These are phyloP conservation scores for Calvatia gigantea DNA, from an alignment of 768 basidiomycete genomes.

Conservation along the genomic window DNA sequence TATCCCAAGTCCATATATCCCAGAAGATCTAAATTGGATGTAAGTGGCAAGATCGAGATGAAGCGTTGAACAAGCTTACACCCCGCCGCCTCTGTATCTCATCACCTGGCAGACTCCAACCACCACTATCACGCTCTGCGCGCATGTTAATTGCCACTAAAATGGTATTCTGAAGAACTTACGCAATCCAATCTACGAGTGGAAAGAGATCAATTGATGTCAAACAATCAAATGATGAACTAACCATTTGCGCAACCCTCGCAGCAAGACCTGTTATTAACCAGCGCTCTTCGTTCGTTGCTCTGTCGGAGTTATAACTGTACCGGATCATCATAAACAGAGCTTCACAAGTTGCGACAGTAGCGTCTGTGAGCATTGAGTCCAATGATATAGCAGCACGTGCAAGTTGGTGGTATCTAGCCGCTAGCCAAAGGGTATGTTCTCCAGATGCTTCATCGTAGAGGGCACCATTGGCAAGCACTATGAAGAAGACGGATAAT, in stretches of 20 bases:
- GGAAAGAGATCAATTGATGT: slow-evolving; percentile 1
- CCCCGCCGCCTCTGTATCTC: slow-evolving; percentile 45
- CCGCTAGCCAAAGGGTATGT: slow-evolving; percentile 15
- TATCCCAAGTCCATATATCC: slow-evolving; percentile 49
- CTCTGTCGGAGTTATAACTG: slow-evolving; percentile 38
- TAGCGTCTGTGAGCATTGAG: slow-evolving; percentile 40
- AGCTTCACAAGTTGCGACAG: slow-evolving; percentile 43
- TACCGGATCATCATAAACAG: slow-evolving; percentile 41
- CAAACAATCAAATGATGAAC: slow-evolving; percentile 16
- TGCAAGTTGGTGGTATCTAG: slow-evolving; percentile 45
- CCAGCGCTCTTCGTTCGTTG: slow-evolving; percentile 45
- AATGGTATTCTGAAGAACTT: slow-evolving; percentile 19
- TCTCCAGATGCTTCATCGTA: slow-evolving; percentile 37
- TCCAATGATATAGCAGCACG: slow-evolving; percentile 46
- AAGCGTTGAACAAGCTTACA: slow-evolving; percentile 17
- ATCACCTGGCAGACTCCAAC: slow-evolving; percentile 40
- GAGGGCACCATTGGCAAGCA: slow-evolving; percentile 44
- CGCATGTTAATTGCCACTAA: not conserved
- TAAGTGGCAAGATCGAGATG: not conserved
- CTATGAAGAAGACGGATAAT: slow-evolving; percentile 50
- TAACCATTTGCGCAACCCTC: slow-evolving; percentile 41
- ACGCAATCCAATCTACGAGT: slow-evolving; percentile 49
- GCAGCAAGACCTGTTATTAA: slow-evolving; percentile 41
- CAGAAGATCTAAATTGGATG: slow-evolving; percentile 39
- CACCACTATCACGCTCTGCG: slow-evolving; percentile 48